Base-by-base conservation (phyloP, 2,329 filamentous ascomycete genomes). In the Hymenoscyphus albidus region DNA sequence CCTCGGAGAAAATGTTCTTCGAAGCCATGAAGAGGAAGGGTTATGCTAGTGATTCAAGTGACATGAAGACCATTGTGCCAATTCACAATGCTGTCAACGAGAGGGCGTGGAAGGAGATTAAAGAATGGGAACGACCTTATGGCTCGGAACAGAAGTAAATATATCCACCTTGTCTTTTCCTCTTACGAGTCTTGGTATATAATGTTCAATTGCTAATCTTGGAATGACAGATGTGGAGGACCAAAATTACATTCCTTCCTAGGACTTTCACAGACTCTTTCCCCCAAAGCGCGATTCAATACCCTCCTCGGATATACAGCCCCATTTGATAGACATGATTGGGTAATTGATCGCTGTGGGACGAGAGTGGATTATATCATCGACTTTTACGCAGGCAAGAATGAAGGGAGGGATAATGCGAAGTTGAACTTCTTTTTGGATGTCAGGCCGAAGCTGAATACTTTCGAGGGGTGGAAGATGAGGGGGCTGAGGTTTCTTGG, bases 31-130 rank as follows among this genome's bases (percentile, higher is more conserved):
- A 90, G 81, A 89, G 94, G 75, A 99, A 99, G 63, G 90, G 89
- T 55, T 89, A 93, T 80, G 86, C 88, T 66, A 88, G 85, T 38
- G 80, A 82, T 14, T 86, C 85, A 0, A 80, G 83, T 5, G 93
- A 97, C 78, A 97, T 97, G 89, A 88, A 86, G 73, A 91, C 91
- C 40, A 93, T 98, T 40, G 93, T 98, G 62, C 95, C 93, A 2
- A 98, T 98, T 73, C 95, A 99, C 80, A 99, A 99, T 76, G 95
- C 95, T 56, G 95, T 99, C 68, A 99, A 99, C 78, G 95, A 99
- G 83, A 84, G 92, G 54, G 95, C 95, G 0, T 99, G 95, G 95
- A 83, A 86, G 68, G 91, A 98, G 79, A 98, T 99, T 70, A 86
- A 91, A 71, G 81, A 85, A 56, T 99, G 95, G 95, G 95, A 99